Evolutionary conservation across 352 stramenopile genomes (phyloP), one percentile per base, ranked within the genome.

Genomic region (Pythium folliculosum): DNA sequence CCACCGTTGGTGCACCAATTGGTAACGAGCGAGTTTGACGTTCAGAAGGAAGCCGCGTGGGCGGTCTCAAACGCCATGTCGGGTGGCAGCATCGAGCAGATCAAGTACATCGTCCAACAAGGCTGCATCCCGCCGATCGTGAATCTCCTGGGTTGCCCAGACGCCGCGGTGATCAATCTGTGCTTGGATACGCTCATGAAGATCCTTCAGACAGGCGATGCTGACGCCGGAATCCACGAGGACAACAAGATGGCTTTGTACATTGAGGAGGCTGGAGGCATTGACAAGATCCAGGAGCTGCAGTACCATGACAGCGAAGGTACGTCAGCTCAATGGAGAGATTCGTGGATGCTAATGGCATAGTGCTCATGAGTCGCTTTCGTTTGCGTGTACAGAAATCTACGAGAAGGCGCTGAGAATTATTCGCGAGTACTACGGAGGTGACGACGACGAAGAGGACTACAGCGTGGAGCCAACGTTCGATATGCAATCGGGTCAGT

Each of bases 151-250:
- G 88, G 89, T 1, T 93, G 97, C 22, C 86, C 90, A 23, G 98
- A 99, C 77, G 76, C 89, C 1, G 97, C 98, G 64, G 96, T 99
- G 74, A 94, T 99, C 60, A 99, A 94, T 27, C 97, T 99, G 57
- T 96, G 96, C 12, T 76, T 99, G 27, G 97, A 99, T 69, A 95
- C 97, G 27, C 81, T 99, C 48, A 93, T 99, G 64, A 99, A 99
- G 73, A 90, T 94, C 60, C 73, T 93, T 60, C 80, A 82, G 17
- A 69, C 80, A 48, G 96, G 95, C 7, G 96, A 99, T 62, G 82
- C 88, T 8, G 91, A 96, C 59, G 79, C 80, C 32, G 93, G 89
- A 14, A 82, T 94, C 35, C 59, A 82, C 25, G 86, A 88, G 17
- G 89, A 97, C 58, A 99, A 99, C 81, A 76, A 95, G 71, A 98